Percentiles rank a stretch among this genome's conserved stretches.
These are phyloP conservation scores for Hordeum vulgare DNA, from an alignment of 176 grass and related monocot genomes.

Conservation along the genomic window MorexV3_pseudomolecules_assembly NC_058522.1:23204565-23205064, in stretches of 20 bases:
- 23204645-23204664: not conserved
- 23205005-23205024: constrained; percentile 65
- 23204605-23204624: not conserved
- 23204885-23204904: constrained; percentile 50
- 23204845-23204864: constrained; percentile 41
- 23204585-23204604: not conserved
- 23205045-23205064: constrained; percentile 91
- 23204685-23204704: not conserved
- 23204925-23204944: constrained; percentile 82
- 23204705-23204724: constrained; percentile 1
- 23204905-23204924: constrained; percentile 60
- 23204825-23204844: constrained; percentile 45
- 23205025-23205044: constrained; percentile 77
- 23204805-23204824: constrained; percentile 47
- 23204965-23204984: constrained; percentile 82
- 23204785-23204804: constrained; percentile 59
- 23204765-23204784: constrained; percentile 79
- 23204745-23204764: constrained; percentile 7
- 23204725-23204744: constrained; percentile 6
- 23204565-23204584: not conserved
- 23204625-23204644: not conserved
- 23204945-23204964: constrained; percentile 81
- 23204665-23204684: not conserved
- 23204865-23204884: constrained; percentile 52
- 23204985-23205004: constrained; percentile 60